Percentiles rank a stretch among this genome's conserved stretches.
These are phyloP conservation scores for Trichoderma citrinoviride DNA, from an alignment of 2,329 filamentous ascomycete species.

Conservation along the genomic window DNA sequence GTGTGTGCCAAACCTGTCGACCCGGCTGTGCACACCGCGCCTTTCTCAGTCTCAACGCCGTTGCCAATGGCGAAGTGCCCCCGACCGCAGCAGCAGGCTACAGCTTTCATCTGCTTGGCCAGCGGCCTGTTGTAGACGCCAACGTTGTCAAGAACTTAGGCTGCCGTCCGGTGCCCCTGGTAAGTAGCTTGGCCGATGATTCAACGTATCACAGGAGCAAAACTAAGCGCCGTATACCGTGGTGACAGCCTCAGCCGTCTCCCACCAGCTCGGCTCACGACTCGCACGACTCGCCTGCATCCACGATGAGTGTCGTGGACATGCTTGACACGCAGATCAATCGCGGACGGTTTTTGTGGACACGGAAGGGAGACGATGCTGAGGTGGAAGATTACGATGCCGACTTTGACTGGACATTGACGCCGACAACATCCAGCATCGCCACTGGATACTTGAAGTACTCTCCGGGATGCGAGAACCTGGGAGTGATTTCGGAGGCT, in stretches of 20 bases:
- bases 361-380: neutral
- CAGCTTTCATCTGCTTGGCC: constrained; percentile 47
- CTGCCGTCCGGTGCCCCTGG: constrained; percentile 37
- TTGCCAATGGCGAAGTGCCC: constrained; percentile 50
- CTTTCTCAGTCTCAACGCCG: constrained; percentile 49
- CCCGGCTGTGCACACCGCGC: constrained; percentile 43
- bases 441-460: constrained; percentile 27
- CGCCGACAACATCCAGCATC: neutral
- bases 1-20: constrained; percentile 50
- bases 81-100: constrained; percentile 51
- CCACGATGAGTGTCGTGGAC: constrained; percentile 28
- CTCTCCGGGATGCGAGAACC: constrained; percentile 29
- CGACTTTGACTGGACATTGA: constrained; percentile 12
- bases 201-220: neutral
- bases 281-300: constrained; percentile 23
- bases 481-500: constrained; percentile 20
- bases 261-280: constrained; percentile 13
- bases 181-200: constrained; percentile 27
- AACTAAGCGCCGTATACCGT: neutral
- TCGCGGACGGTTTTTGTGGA: constrained; percentile 22
- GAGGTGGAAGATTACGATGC: constrained; percentile 21
- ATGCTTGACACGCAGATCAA: constrained; percentile 32
- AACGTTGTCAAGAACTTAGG: constrained; percentile 42
- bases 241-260: constrained; percentile 11
- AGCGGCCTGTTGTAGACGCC: constrained; percentile 45